These are phyloP conservation scores for Hygrophila difformis DNA, from an alignment of 257 asterid species.

Conservation along the genomic window DNA sequence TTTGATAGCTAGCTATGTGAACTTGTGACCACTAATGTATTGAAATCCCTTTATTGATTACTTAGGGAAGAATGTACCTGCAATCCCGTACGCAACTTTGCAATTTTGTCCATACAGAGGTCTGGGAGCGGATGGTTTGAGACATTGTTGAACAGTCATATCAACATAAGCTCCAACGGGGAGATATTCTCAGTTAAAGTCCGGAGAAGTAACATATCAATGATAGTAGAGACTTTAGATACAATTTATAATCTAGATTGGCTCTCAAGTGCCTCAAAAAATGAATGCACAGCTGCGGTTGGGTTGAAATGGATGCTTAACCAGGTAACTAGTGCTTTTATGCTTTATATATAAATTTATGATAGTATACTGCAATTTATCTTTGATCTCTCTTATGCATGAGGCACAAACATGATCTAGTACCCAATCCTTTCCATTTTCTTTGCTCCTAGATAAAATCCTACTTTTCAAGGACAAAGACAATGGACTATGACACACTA, in stretches of 20 bases:
- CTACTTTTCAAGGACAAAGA: too few species aligned
- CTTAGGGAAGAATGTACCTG: constrained; percentile 84
- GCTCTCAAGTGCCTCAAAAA: constrained; percentile 83
- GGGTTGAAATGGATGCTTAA: constrained; percentile 99
- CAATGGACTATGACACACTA: too few species aligned
- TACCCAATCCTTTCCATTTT: too few species aligned
- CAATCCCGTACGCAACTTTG: constrained; percentile 84
- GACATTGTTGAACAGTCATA: constrained; percentile 83
- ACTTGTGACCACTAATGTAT: constrained; percentile 8
- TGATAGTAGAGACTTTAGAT: constrained; percentile 71
- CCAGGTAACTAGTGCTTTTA: constrained; percentile 51
- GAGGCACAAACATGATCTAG: too few species aligned
- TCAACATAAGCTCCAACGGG: constrained; percentile 91
- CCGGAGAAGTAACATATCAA: constrained; percentile 69
- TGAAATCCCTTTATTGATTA: constrained; percentile 15
- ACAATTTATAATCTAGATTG: constrained; percentile 72
- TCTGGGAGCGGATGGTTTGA: constrained; percentile 99
- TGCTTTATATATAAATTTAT: too few species aligned
- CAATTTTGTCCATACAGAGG: constrained; percentile 88
- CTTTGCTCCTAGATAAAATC: too few species aligned
- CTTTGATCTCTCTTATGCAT: too few species aligned
- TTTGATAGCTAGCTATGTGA: not conserved
- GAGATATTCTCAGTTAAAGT: constrained; percentile 89
- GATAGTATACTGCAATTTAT: too few species aligned
- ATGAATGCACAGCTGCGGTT: constrained; percentile 97